Percentiles rank a stretch among this genome's conserved stretches.
These are phyloP conservation scores for Chamaecyparis obtusa DNA, from an alignment of 75 land plant genomes.

Conservation along the genomic window DNA sequence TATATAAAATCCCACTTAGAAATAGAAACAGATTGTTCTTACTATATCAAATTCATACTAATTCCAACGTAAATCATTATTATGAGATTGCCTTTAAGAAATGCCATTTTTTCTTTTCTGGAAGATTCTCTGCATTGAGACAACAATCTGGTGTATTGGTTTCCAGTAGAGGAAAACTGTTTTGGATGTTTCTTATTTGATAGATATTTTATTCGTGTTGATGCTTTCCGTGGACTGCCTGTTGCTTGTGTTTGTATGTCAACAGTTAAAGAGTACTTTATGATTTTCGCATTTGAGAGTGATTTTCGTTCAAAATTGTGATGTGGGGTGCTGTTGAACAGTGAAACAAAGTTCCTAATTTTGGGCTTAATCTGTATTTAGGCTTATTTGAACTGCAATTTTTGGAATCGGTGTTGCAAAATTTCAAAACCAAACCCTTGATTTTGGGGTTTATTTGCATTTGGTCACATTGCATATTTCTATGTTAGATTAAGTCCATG, in stretches of 20 bases:
- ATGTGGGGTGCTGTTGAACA: not conserved
- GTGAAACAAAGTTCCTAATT: not conserved
- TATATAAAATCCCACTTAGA: too few relatives aligned
- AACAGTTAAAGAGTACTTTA: too few relatives aligned
- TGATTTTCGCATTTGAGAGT: not conserved
- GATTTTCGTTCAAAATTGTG: not conserved
- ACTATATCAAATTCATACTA: not conserved
- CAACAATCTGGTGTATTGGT: not conserved
- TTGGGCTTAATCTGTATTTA: not conserved
- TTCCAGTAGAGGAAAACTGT: too few relatives aligned
- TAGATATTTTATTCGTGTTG: too few relatives aligned
- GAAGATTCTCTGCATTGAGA: conserved; percentile 4
- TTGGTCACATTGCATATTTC: not conserved
- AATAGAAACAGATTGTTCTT: too few relatives aligned
- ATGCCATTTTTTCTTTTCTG: not conserved
- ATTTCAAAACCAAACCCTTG: not conserved
- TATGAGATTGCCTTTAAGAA: not conserved
- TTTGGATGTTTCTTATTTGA: too few relatives aligned
- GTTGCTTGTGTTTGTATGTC: too few relatives aligned
- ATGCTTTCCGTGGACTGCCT: too few relatives aligned
- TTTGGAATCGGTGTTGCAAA: not conserved
- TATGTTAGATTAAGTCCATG: not conserved
- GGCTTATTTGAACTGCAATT: not conserved
- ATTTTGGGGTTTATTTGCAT: not conserved
- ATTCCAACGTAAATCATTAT: not conserved